A percentile compares a stretch with the other conserved stretches of the same genome.
phyloP scores from a whole-genome alignment of 1,284 basidiomycete genomes.

The Ganoderma resinaceum region DNA sequence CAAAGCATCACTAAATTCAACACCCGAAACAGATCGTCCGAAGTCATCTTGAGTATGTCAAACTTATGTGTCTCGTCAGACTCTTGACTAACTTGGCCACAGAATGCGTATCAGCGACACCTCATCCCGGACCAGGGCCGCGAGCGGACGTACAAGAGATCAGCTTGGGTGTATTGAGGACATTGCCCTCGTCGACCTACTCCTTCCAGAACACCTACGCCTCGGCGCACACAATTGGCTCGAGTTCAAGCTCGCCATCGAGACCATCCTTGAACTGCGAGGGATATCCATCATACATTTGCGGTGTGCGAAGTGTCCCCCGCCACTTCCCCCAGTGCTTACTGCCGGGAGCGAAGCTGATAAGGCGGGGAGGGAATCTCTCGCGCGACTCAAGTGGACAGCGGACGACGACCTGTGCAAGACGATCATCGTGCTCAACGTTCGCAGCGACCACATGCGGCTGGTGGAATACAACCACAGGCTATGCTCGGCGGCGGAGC shows the following conservation, averaged over 20 bases:
- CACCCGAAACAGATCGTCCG: background rate
- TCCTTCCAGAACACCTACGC: constrained; percentile 19
- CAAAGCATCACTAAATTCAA: background rate
- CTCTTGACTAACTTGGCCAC: background rate
- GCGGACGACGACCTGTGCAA: constrained; percentile 28
- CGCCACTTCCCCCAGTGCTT: background rate
- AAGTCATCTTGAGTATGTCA: background rate
- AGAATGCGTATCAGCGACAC: background rate
- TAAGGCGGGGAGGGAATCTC: background rate
- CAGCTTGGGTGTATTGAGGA: background rate
- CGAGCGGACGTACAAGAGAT: background rate
- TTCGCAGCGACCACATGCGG: constrained; percentile 16
- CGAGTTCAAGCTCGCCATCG: constrained; percentile 26
- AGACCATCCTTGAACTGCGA: constrained; percentile 19
- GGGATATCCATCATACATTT: constrained; percentile 19
- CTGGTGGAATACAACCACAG: constrained; percentile 11
- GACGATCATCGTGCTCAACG: constrained; percentile 24
- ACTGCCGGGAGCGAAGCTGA: background rate
- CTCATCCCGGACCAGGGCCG: background rate
- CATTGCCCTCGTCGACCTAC: constrained; percentile 7
- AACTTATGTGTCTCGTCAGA: background rate
- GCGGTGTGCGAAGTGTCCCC: constrained; percentile 8
- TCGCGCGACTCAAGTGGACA: constrained; percentile 6
- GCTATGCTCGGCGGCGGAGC: constrained; percentile 15
- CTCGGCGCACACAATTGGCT: constrained; percentile 23